phyloP scores from a whole-genome alignment of 352 stramenopile genomes.

The Aphanomyces invadans region DNA sequence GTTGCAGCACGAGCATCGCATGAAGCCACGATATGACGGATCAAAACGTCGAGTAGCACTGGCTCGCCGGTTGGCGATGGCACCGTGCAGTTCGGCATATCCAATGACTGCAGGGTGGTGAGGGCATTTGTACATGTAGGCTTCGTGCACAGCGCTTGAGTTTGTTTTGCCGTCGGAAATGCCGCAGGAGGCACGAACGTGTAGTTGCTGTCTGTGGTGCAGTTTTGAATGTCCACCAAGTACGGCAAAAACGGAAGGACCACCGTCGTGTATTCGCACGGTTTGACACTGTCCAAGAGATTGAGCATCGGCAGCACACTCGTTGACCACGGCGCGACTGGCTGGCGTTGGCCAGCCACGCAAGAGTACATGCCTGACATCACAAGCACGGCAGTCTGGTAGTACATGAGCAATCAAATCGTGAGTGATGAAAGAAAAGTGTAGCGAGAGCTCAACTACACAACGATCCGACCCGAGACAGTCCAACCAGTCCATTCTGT shows the following conservation, averaged over 20 bases:
- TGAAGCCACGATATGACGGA: neutral
- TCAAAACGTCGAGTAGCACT: neutral
- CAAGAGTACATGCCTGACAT: too few species aligned
- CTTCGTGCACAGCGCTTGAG: neutral
- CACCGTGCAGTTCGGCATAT: constrained; percentile 10
- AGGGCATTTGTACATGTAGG: constrained; percentile 4
- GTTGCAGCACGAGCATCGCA: neutral
- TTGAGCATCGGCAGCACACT: neutral
- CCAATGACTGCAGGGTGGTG: neutral
- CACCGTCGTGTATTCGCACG: neutral
- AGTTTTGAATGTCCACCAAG: constrained; percentile 10
- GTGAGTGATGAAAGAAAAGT: too few species aligned
- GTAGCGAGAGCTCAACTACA: too few species aligned
- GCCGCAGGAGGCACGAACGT: neutral
- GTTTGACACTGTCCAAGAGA: neutral
- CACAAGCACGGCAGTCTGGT: too few species aligned
- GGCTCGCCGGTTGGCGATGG: neutral
- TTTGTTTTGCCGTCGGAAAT: neutral
- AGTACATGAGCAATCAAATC: too few species aligned
- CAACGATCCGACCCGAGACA: too few species aligned
- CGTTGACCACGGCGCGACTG: too few species aligned
- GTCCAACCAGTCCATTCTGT: too few species aligned
- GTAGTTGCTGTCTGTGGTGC: constrained; percentile 17
- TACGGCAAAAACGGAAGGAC: neutral
- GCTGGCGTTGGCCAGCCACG: too few species aligned